phyloP scores from a whole-genome alignment of 352 stramenopile genomes.

The Hyphochytrium catenoides region DNA sequence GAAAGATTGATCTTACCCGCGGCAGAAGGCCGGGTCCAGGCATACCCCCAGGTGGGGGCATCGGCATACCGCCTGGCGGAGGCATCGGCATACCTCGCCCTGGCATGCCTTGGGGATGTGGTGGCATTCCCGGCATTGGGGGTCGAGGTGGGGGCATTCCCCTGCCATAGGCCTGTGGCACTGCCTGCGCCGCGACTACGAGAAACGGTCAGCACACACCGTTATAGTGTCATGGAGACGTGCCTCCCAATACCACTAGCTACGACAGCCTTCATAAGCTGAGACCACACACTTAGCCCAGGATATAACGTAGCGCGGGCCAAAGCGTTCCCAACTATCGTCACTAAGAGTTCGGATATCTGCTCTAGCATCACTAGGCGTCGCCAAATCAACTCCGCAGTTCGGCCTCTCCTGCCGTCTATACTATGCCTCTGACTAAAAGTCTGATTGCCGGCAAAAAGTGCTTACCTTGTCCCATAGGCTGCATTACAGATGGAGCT shows the following conservation, averaged over 20 bases:
- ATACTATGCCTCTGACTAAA: not conserved
- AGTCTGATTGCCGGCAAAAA: slow-evolving; percentile 2
- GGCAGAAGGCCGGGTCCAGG: too few species aligned
- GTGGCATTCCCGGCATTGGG: slow-evolving; percentile 22
- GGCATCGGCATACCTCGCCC: slow-evolving; percentile 16
- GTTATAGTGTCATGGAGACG: too few species aligned
- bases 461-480: slow-evolving; percentile 37
- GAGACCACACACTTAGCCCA: not conserved
- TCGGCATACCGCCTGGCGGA: slow-evolving; percentile 27
- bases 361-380: slow-evolving; percentile 28
- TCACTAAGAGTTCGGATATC: slow-evolving; percentile 60
- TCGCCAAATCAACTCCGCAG: slow-evolving; percentile 1
- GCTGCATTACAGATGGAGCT: slow-evolving; percentile 53
- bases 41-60: slow-evolving; percentile 16
- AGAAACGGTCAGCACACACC: slow-evolving; percentile 3
- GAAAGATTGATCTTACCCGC: too few species aligned
- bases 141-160: slow-evolving; percentile 17
- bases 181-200: slow-evolving; percentile 41
- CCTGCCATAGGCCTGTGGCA: slow-evolving; percentile 44
- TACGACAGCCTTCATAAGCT: slow-evolving; percentile 2
- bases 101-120: slow-evolving; percentile 5
- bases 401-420: not conserved
- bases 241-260: too few species aligned
- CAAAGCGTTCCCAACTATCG: slow-evolving; percentile 26
- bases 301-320: not conserved